phyloP scores from a whole-genome alignment of 2,329 filamentous ascomycete species.

The Fusarium sp. region DNA sequence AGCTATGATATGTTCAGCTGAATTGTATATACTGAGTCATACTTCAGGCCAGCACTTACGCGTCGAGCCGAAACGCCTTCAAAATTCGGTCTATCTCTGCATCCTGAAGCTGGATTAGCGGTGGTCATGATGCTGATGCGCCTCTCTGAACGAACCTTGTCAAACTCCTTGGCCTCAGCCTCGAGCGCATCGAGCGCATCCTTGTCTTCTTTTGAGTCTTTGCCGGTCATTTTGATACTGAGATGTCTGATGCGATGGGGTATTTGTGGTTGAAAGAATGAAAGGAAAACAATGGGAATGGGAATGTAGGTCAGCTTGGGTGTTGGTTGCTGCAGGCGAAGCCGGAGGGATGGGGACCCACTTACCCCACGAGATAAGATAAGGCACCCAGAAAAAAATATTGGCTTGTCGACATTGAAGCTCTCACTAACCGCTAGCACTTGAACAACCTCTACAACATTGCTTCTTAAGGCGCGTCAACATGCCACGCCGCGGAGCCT shows the following conservation, averaged over 20 bases:
- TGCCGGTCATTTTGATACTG: conserved; percentile 48
- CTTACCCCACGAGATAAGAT: conserved; percentile 52
- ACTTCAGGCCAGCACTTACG: conserved; percentile 50
- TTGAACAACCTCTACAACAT: conserved; percentile 7
- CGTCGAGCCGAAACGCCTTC: conserved; percentile 79
- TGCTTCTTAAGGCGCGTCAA: conserved; percentile 24
- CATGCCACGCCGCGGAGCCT: conserved; percentile 78
- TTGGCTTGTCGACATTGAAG: conserved; percentile 29
- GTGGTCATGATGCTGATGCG: conserved; percentile 20
- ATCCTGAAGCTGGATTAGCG: conserved; percentile 65
- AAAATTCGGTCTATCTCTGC: conserved; percentile 94
- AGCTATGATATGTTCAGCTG: conserved; percentile 58
- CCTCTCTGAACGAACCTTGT: conserved; percentile 68
- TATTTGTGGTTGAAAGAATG: conserved; percentile 15
- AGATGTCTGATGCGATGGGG: neutral
- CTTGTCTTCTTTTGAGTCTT: conserved; percentile 63
- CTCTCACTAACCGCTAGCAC: conserved; percentile 18
- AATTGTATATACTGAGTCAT: neutral
- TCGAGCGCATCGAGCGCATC: conserved; percentile 84
- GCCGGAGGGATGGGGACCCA: conserved; percentile 27
- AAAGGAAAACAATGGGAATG: neutral
- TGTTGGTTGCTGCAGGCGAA: conserved; percentile 10
- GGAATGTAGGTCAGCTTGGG: conserved; percentile 8
- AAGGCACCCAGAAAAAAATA: conserved; percentile 48
- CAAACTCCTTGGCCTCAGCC: conserved; percentile 85